These are phyloP conservation scores for Biscogniauxia mediterranea DNA, from an alignment of 2,329 filamentous ascomycete species.

Conservation along the genomic window DNA sequence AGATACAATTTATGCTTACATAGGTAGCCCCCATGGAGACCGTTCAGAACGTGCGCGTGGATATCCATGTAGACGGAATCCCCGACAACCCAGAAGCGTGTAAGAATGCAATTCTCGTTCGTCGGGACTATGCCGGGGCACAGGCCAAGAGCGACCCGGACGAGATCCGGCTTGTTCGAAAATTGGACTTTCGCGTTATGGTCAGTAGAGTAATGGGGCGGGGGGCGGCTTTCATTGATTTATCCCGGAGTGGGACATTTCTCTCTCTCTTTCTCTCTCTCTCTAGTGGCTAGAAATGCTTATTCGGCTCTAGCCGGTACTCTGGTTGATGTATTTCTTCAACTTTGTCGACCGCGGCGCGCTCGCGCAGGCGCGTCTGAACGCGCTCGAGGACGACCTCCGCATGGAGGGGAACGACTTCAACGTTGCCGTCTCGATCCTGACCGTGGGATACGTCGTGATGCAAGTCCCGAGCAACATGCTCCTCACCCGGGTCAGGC, in stretches of 20 bases:
- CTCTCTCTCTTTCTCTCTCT: neutral
- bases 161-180: conserved; percentile 40
- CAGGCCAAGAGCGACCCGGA: conserved; percentile 38
- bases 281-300: neutral
- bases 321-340: conserved; percentile 45
- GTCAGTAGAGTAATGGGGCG: too few species aligned
- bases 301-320: conserved; percentile 27
- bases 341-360: conserved; percentile 48
- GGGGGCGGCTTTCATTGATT: neutral
- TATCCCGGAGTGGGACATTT: neutral
- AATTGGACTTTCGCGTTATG: conserved; percentile 43
- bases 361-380: conserved; percentile 44
- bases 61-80: neutral
- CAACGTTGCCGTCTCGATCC: conserved; percentile 38
- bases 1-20: neutral
- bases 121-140: conserved; percentile 39
- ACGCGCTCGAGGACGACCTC: conserved; percentile 42
- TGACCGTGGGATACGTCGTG: conserved; percentile 41
- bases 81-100: neutral
- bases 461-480: conserved; percentile 42
- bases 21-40: neutral
- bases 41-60: neutral
- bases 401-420: conserved; percentile 38
- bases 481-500: conserved; percentile 42
- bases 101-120: neutral